Percentiles rank a stretch among this genome's conserved stretches.
Evolutionary conservation across 768 basidiomycete species (phyloP).

Genomic region (Kwoniella sp.): DNA sequence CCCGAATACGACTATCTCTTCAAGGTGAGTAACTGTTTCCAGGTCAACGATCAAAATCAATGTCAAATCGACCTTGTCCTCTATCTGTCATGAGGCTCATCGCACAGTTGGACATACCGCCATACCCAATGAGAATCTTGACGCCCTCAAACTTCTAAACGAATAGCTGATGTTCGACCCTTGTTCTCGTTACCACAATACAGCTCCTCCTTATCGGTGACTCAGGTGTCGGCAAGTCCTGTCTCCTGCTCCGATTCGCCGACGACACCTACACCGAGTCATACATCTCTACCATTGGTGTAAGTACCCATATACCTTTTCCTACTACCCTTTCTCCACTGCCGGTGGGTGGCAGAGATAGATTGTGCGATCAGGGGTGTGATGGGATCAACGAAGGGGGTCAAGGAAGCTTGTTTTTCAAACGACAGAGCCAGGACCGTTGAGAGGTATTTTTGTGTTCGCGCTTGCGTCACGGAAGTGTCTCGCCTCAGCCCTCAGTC

Average conservation of each 20-base stretch:
- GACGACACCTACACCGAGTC: conserved; percentile 99
- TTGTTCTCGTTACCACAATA: not conserved
- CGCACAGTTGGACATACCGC: too few relatives aligned
- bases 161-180: not conserved
- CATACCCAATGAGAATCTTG: too few relatives aligned
- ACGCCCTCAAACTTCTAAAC: too few relatives aligned
- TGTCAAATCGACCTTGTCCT: too few relatives aligned
- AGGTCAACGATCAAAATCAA: too few relatives aligned
- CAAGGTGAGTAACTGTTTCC: conserved; percentile 45
- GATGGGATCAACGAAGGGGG: too few relatives aligned
- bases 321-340: not conserved
- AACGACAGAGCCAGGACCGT: not conserved
- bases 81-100: not conserved
- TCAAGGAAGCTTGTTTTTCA: not conserved
- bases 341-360: not conserved
- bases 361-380: not conserved
- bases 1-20: conserved; percentile 57
- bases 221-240: conserved; percentile 97
- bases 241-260: conserved; percentile 70
- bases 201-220: conserved; percentile 94
- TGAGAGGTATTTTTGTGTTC: not conserved
- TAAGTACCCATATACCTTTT: conserved; percentile 52
- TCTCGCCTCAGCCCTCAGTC: not conserved
- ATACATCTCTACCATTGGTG: conserved; percentile 98
- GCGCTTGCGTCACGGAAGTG: too few relatives aligned